Conservation (phyloP, 2,329 filamentous ascomycete genomes). For the Alternaria postmessia region DNA sequence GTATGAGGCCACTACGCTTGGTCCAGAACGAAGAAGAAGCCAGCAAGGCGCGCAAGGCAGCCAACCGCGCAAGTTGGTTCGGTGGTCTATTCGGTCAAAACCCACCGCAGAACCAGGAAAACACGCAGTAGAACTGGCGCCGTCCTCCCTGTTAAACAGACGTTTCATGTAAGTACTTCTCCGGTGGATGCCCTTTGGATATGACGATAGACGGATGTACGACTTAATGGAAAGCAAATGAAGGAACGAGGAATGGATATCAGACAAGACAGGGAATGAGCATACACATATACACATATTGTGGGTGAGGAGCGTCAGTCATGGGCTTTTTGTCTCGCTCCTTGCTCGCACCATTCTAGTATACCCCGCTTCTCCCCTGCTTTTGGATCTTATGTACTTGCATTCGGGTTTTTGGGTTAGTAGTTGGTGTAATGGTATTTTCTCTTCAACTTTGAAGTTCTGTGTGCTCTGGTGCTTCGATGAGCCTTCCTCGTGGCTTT, state of each 20-base stretch:
- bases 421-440: slow-evolving; percentile 3
- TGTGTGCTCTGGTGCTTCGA: background rate
- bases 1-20: slow-evolving; percentile 83
- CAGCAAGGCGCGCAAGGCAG: slow-evolving; percentile 51
- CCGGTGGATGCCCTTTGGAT: slow-evolving; percentile 6
- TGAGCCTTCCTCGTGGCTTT: background rate
- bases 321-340: background rate
- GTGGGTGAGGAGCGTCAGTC: background rate
- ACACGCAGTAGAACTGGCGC: slow-evolving; percentile 16
- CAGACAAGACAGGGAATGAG: background rate
- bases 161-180: slow-evolving; percentile 15
- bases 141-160: background rate
- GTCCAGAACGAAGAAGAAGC: slow-evolving; percentile 72
- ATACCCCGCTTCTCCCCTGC: slow-evolving; percentile 6
- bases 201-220: slow-evolving; percentile 13
- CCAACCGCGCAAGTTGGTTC: slow-evolving; percentile 58
- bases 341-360: slow-evolving; percentile 6
- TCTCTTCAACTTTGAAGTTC: background rate
- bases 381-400: slow-evolving; percentile 1
- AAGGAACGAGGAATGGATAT: background rate
- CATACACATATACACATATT: slow-evolving; percentile 6
- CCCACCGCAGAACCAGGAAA: slow-evolving; percentile 37
- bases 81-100: slow-evolving; percentile 53
- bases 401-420: background rate
- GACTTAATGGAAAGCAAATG: slow-evolving; percentile 14